Evolutionary conservation across 1,284 basidiomycete genomes (phyloP).

Genomic region (Mycena sp.): DNA sequence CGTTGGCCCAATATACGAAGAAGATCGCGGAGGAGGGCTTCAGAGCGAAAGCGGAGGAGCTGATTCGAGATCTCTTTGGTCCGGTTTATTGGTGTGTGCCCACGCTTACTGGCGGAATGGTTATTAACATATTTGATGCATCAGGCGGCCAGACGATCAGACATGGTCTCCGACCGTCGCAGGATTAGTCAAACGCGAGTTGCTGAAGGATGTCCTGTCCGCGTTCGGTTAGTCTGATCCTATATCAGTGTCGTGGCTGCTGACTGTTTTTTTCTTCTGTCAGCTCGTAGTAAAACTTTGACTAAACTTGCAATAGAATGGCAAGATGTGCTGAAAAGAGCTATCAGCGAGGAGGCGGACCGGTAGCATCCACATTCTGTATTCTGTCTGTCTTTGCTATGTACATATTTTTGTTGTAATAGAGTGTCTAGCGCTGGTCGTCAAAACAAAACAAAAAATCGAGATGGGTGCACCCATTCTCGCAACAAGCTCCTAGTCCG

Average conservation of each 20-base stretch:
- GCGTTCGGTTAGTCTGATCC: conserved; percentile 68
- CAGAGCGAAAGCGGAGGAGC: conserved; percentile 85
- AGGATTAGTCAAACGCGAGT: conserved; percentile 79
- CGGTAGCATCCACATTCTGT: not conserved
- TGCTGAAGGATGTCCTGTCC: conserved; percentile 81
- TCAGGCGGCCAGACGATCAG: conserved; percentile 72
- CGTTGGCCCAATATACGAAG: conserved; percentile 80
- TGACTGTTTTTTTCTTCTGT: conserved; percentile 8
- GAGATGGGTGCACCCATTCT: too few species aligned
- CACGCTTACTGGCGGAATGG: not conserved
- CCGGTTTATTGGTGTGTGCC: conserved; percentile 81
- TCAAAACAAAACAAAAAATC: too few species aligned
- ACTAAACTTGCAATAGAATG: conserved; percentile 79
- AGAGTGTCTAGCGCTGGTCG: too few species aligned
- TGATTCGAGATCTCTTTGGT: conserved; percentile 88
- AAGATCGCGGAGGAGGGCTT: conserved; percentile 89
- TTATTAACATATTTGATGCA: conserved; percentile 12
- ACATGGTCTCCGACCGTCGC: conserved; percentile 72
- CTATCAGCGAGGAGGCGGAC: conserved; percentile 12
- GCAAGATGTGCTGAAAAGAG: conserved; percentile 76
- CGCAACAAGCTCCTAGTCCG: too few species aligned
- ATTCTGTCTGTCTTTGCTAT: not conserved
- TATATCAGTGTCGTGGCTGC: conserved; percentile 10
- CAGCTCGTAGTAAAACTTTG: conserved; percentile 78
- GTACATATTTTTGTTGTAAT: too few species aligned